Base-by-base conservation (phyloP, 306 rosid genomes). In the Vicia faba region DNA sequence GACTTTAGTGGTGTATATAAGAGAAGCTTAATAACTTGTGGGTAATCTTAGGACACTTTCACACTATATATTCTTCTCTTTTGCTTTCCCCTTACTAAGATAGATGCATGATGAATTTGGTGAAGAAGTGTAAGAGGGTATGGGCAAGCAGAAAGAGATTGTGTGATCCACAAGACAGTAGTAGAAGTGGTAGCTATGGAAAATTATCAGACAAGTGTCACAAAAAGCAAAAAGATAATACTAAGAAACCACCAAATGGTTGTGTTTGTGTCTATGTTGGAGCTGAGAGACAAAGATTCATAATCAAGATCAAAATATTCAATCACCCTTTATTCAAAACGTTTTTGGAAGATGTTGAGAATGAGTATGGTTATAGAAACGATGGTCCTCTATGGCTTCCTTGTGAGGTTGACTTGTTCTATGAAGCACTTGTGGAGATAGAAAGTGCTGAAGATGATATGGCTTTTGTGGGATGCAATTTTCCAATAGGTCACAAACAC, bases 331-430 rank as follows among this genome's bases (percentile, higher is more conserved):
- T 79, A 67, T 89, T 93, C 78, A 68, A 64, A 79, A 69, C 49
- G 13, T 80, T 89, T 20, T 77, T 93, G 16, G 87, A 93, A 8
- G 85, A 79, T 13, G 91, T 93, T 3, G 88, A 88, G 68, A 33
- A 18, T 35, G 95, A 93, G 71, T 86, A 78, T 54, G 97, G 96
- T 0, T 77, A 75, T 18, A 53, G 31, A 15, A 75, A 82, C 14
- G 74, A 89, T 16, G 95, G 98, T 3, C 98, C 97, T 0, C 53
- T 89, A 4, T 75, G 83, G 71, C 85, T 92, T 54, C 96, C 95
- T 38, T 92, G 96, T 10, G 66, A 83, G 0, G 92, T 85, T 23
- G 81, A 70, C 26, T 72, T 82, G 14, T 92, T 92, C 71, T 64
- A 25, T 38, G 38, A 81, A n/a, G 86, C 82, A 3, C 44, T 89